Base-by-base conservation (phyloP, 192 early-diverging fungal genomes). In the Gaertneriomyces semiglobifer region DNA sequence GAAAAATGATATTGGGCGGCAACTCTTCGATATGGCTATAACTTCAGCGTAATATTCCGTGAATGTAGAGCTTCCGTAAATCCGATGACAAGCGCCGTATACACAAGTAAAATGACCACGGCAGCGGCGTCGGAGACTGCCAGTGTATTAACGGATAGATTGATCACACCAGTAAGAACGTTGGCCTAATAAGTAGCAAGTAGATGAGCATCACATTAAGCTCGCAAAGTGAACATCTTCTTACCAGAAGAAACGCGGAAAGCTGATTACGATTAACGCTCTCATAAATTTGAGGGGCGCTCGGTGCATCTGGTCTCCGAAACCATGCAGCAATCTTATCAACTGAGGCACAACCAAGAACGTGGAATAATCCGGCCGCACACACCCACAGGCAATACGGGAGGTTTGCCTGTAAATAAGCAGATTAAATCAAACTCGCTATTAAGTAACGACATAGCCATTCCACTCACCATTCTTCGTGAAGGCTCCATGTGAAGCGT, bases 191-290 rank as follows among this genome's bases (percentile, higher is more conserved):
- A 41, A 7, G 1, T 19, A 33, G 18, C 11, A 16, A 25, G 44
- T 47, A 51, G 11, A 66, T 66, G 51, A 71, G 44, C 39, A 59
- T 59, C 52, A 41, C 53, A n/a, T 14, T 11, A 18, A 43, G 56
- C 58, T 45, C 47, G 45, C 44, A 46, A 50, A 65, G n/a, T 3
- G 66, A 53, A 14, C 39, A 33, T 51, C 7, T 44, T 64, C 72
- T 56, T 76, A 89, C 88, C 41, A 96, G 58, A 38, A 98, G 70
- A 74, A 98, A 98, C 11, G 88, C 80, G 5, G 84, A 82, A 59
- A 98, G 73, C 50, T 92, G 90, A 78, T 95, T 93, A 42, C 65
- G 69, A 73, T 95, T 94, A 60, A 96, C 76, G 11, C 84, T 83
- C 14, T 84, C 79, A 10, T 92, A 71, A 9, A 92, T 60, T 39